phyloP scores from a whole-genome alignment of 2,329 filamentous ascomycete genomes.

The Aspergillus glaucus region DNA sequence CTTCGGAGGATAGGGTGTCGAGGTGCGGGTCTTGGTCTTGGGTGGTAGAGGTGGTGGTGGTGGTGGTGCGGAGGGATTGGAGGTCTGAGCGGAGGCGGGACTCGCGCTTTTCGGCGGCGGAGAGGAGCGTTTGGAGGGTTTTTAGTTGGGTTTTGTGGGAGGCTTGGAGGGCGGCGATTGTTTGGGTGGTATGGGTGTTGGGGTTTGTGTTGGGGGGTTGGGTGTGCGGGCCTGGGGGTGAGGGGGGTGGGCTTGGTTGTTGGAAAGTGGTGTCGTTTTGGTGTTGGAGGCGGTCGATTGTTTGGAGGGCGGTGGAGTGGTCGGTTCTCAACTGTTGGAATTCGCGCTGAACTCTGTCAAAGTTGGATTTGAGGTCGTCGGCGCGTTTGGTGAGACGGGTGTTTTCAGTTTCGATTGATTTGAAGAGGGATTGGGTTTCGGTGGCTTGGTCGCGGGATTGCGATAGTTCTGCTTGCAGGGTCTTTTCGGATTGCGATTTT shows the following conservation, averaged over 20 bases:
- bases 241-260: slow-evolving; percentile 25
- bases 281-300: slow-evolving; percentile 23
- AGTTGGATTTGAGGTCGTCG: slow-evolving; percentile 27
- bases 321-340: slow-evolving; percentile 25
- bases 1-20: slow-evolving; percentile 24
- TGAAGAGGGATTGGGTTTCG: slow-evolving; percentile 32
- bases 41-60: slow-evolving; percentile 1
- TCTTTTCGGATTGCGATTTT: slow-evolving; percentile 19
- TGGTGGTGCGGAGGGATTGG: slow-evolving; percentile 18
- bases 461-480: slow-evolving; percentile 29
- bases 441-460: slow-evolving; percentile 30
- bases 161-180: slow-evolving; percentile 19
- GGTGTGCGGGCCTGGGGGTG: slow-evolving; percentile 18
- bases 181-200: slow-evolving; percentile 2
- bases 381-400: slow-evolving; percentile 27
- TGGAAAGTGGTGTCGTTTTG: slow-evolving; percentile 17
- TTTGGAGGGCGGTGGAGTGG: slow-evolving; percentile 25
- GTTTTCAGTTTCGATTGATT: slow-evolving; percentile 36
- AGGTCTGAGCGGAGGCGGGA: slow-evolving; percentile 27
- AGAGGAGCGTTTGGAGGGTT: slow-evolving; percentile 29
- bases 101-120: slow-evolving; percentile 30
- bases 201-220: background rate
- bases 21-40: slow-evolving; percentile 19
- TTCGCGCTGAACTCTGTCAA: slow-evolving; percentile 26
- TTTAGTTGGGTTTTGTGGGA: slow-evolving; percentile 31